phyloP scores from a whole-genome alignment of 225 moss, liverwort and hornwort genomes.

The Thuidium tamariscinum region DNA sequence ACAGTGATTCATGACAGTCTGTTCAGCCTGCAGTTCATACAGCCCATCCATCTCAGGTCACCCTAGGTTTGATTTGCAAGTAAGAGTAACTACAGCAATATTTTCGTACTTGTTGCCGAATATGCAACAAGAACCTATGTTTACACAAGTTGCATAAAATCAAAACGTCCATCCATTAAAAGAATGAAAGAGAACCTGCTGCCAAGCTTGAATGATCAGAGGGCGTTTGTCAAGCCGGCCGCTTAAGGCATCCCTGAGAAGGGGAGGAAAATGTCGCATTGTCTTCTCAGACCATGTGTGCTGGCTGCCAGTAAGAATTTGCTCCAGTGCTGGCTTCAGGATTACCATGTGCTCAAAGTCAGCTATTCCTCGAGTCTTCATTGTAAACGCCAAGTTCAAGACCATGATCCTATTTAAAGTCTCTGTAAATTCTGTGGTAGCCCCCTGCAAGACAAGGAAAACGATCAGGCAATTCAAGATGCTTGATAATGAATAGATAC shows the following conservation, averaged over 20 bases:
- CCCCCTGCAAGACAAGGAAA: conserved; percentile 42
- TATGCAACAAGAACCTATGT: neutral
- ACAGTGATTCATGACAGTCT: conserved; percentile 63
- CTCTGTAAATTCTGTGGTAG: conserved; percentile 88
- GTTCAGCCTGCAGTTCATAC: conserved; percentile 57
- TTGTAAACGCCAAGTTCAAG: conserved; percentile 89
- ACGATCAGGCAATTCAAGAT: neutral
- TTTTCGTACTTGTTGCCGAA: neutral
- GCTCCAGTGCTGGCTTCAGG: conserved; percentile 78
- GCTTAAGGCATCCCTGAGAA: conserved; percentile 60
- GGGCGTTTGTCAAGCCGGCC: conserved; percentile 66
- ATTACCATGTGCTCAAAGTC: conserved; percentile 78
- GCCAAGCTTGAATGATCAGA: conserved; percentile 84
- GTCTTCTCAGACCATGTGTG: conserved; percentile 98
- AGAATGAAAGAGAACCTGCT: conserved; percentile 36
- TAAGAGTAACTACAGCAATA: neutral
- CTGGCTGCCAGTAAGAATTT: conserved; percentile 81
- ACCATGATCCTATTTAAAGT: conserved; percentile 93
- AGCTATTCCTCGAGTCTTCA: conserved; percentile 90
- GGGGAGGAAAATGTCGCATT: conserved; percentile 73
- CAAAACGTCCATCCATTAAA: neutral
- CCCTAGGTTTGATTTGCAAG: neutral
- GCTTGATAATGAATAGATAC: neutral
- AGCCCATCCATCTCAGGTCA: conserved; percentile 10
- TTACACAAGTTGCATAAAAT: neutral